phyloP scores from a whole-genome alignment of 108 stramenopile species.

The Schizochytrium sp. region DNA sequence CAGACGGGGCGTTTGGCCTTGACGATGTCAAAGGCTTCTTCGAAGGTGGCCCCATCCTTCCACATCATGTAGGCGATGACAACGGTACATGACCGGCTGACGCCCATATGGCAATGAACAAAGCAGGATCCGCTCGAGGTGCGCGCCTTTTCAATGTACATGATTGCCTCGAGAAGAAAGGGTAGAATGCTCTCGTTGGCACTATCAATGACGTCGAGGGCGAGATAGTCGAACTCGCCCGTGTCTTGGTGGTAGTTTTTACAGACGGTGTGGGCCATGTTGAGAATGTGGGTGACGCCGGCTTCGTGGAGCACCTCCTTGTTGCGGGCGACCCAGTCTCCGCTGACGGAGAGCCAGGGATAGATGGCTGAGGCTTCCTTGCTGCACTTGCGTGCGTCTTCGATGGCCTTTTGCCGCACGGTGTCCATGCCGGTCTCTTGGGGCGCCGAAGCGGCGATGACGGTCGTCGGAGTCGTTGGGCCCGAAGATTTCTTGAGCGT shows the following conservation, averaged over 20 bases:
- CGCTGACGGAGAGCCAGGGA: neutral
- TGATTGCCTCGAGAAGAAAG: neutral
- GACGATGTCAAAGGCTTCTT: neutral
- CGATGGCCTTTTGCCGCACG: neutral
- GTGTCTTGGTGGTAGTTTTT: constrained; percentile 3
- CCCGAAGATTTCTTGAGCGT: no score
- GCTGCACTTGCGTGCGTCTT: neutral
- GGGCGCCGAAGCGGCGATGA: neutral
- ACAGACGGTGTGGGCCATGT: constrained; percentile 19
- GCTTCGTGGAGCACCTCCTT: constrained; percentile 3
- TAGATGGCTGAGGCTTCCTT: neutral
- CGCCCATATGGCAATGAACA: constrained; percentile 15
- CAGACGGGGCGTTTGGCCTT: constrained; percentile 15
- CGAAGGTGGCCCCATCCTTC: neutral
- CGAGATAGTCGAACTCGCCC: neutral
- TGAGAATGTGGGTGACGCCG: neutral
- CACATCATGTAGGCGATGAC: constrained; percentile 11
- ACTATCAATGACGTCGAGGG: neutral
- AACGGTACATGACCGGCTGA: neutral
- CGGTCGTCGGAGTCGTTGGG: no score
- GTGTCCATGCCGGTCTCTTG: neutral
- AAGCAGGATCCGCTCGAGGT: neutral
- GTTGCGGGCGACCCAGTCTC: constrained; percentile 1
- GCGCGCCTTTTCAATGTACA: constrained; percentile 13
- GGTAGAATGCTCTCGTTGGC: neutral